Base-by-base conservation (phyloP, 192 early-diverging fungal genomes). In the Backusella sp. region DNA sequence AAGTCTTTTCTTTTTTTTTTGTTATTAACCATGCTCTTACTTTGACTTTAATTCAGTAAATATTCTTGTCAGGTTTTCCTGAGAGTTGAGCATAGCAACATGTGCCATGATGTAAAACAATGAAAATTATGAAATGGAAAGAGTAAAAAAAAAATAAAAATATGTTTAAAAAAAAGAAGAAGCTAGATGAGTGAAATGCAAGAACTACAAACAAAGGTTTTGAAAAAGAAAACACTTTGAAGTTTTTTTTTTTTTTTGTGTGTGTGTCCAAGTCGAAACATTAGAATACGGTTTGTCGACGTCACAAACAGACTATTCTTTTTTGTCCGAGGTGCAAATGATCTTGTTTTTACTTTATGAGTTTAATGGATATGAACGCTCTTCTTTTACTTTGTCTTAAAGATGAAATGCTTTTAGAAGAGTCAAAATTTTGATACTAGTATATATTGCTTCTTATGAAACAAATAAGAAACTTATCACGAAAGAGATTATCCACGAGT, bases 31-130 rank as follows among this genome's bases (percentile, higher is more conserved):
- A 66, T 37, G 37, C 11, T 34, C 70, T 72, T 84, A 87, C 86
- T 87, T 87, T 79, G 86, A 87, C 56, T 87, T 87, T 30, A 87
- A 76, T 73, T 87, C 86, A 46, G 44, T 82, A 70, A 81, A 81
- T 70, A 81, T 81, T 66, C 76, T 73, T 36, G 73, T 77, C 37
- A 81, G 69, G 49, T 77, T 81, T 44, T 81, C 80, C 56, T 77
- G 80, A 39, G 72, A 77, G 42, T 70, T 81, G 21, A 77, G 72
- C 73, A 77, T 74, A 68, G 73, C 76, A 53, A 75, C 76, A 41
- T 52, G 76, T 70, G 80, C 72, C 80, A 81, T 81, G 65, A 28
- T 79, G 59, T 15, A 71, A 44, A 23, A 71, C 42, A 71, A 71
- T 71, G 39, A 46, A 42, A 28, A 21, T 23, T 41, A 19, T 44